These are phyloP conservation scores for Aspergillus olivimuriae DNA, from an alignment of 495 filamentous ascomycete species.

Conservation along the genomic window DNA sequence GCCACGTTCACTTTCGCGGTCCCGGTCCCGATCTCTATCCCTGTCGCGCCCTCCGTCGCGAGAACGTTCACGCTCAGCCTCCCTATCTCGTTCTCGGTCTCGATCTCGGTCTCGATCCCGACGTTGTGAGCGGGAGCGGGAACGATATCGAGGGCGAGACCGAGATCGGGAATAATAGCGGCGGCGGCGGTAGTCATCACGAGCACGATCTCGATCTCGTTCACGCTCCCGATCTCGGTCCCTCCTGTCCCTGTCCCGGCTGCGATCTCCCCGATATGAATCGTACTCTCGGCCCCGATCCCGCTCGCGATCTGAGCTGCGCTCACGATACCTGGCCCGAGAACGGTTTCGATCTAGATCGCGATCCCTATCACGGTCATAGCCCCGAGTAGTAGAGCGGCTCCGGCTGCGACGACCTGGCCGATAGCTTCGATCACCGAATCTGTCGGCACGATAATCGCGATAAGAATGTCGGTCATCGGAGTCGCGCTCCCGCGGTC, in stretches of 20 bases:
- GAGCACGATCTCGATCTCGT: conserved; percentile 18
- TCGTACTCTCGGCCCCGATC: conserved; percentile 18
- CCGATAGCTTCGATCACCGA: conserved; percentile 31
- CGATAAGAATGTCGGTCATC: conserved; percentile 29
- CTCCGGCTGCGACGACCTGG: conserved; percentile 34
- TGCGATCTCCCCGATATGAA: conserved; percentile 10
- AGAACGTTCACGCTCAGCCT: conserved; percentile 6
- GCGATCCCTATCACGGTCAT: conserved; percentile 25
- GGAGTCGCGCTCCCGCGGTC: conserved; percentile 30
- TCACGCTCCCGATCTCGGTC: conserved; percentile 23
- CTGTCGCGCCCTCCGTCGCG: neutral
- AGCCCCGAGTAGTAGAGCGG: conserved; percentile 22
- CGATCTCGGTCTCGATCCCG: conserved; percentile 9
- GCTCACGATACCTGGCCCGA: conserved; percentile 26
- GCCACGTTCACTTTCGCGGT: neutral
- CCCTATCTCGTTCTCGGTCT: conserved; percentile 9
- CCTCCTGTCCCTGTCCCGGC: conserved; percentile 21
- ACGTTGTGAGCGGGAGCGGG: conserved; percentile 1
- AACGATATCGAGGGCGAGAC: conserved; percentile 8
- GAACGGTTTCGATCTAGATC: conserved; percentile 11
- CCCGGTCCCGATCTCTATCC: conserved; percentile 1
- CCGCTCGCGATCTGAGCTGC: conserved; percentile 20
- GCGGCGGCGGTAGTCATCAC: conserved; percentile 23
- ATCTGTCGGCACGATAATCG: conserved; percentile 29
- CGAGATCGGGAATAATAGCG: conserved; percentile 13